phyloP scores from a whole-genome alignment of 306 rosid species.

The Pueraria montana region DNA sequence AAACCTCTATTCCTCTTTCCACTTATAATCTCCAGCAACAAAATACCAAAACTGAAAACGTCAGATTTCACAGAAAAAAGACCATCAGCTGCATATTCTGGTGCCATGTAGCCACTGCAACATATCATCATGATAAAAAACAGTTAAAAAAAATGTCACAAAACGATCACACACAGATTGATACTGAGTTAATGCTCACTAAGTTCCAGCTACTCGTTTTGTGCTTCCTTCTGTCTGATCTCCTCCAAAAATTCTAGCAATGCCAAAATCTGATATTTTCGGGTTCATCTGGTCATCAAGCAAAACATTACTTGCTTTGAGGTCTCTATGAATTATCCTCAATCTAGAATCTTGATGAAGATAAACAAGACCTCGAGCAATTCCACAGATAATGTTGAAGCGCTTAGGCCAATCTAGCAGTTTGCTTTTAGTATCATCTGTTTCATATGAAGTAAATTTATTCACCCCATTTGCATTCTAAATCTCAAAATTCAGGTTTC shows the following conservation, averaged over 20 bases:
- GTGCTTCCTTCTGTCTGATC: constrained; percentile 59
- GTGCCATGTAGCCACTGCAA: constrained; percentile 67
- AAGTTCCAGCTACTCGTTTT: constrained; percentile 59
- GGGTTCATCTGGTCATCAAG: constrained; percentile 57
- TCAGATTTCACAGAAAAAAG: constrained; percentile 57
- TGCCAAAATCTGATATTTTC: constrained; percentile 65
- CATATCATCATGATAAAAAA: background rate
- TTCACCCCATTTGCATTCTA: background rate
- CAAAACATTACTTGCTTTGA: constrained; percentile 55
- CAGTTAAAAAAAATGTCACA: background rate
- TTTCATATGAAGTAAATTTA: background rate
- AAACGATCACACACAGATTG: background rate
- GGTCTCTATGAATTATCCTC: constrained; percentile 10
- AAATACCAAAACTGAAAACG: constrained; percentile 58
- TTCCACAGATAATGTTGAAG: constrained; percentile 57
- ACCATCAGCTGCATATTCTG: constrained; percentile 61
- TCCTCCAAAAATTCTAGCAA: constrained; percentile 50
- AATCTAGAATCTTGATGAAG: constrained; percentile 56
- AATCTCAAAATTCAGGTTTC: background rate
- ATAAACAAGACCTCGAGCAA: constrained; percentile 62
- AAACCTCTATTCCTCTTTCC: constrained; percentile 63
- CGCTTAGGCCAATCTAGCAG: constrained; percentile 56
- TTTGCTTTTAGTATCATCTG: constrained; percentile 49
- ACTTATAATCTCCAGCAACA: constrained; percentile 62
- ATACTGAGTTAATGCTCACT: constrained; percentile 47